These are phyloP conservation scores for Allium fistulosum DNA, from an alignment of 106 monocot genomes.

Conservation along the genomic window DNA sequence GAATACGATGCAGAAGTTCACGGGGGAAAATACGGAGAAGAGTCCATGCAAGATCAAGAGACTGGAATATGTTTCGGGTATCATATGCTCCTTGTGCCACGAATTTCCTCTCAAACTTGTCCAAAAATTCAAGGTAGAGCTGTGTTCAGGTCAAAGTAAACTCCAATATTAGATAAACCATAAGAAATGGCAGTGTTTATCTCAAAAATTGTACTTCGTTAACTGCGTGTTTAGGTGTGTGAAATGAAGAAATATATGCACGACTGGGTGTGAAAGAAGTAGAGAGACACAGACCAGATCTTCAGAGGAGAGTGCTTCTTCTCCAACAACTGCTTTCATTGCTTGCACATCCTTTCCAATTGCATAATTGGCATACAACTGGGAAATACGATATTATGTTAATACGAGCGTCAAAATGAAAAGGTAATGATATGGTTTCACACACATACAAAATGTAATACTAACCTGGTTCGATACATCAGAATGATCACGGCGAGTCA, in stretches of 20 bases:
- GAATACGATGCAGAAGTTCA: constrained; percentile 97
- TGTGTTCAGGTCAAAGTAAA: constrained; percentile 17
- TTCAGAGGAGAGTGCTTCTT: constrained; percentile 96
- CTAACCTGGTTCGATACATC: constrained; percentile 95
- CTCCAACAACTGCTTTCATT: constrained; percentile 99
- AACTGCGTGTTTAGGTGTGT: neutral
- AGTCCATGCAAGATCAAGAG: constrained; percentile 87
- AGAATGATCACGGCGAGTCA: constrained; percentile 96
- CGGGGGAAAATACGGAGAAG: constrained; percentile 94
- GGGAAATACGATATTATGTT: constrained; percentile 4
- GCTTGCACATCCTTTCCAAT: constrained; percentile 99
- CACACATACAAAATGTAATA: neutral
- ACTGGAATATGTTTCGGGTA: constrained; percentile 96
- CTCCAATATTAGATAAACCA: neutral
- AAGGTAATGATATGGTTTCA: neutral
- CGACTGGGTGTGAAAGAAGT: neutral
- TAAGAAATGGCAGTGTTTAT: neutral
- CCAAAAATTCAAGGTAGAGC: constrained; percentile 94
- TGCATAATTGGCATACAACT: constrained; percentile 98
- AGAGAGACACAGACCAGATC: constrained; percentile 79
- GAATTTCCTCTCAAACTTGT: constrained; percentile 95
- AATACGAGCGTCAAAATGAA: neutral
- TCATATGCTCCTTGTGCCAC: constrained; percentile 93
- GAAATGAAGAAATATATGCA: neutral
- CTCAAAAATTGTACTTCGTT: neutral